Evolutionary conservation across 192 early-diverging fungal species (phyloP), one percentile per base, ranked within the genome.

Genomic region (Haplosporangium gracile): DNA sequence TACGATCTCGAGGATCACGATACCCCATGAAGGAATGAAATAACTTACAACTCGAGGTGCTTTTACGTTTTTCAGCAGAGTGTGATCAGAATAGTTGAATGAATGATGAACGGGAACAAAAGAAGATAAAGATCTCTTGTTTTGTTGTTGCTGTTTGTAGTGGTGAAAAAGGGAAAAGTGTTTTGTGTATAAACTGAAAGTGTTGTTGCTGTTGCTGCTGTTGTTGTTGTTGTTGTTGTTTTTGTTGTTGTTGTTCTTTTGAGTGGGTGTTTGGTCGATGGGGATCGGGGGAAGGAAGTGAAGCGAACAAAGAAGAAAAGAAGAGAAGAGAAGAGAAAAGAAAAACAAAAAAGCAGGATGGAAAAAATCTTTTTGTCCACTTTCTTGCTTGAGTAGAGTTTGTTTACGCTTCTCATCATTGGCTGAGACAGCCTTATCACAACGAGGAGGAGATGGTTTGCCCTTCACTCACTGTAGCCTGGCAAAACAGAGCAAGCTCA

Each of bases 11-110:
- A 69, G 60, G 60, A 32, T 32, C 29, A 73, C 22, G 32, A 32
- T 8, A 26, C 10, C n/a, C 39, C 32, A 49, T n/a, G 16, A 18
- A 16, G 8, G 8, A 43, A 16, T 18, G 38, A 11, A 20, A 26
- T 13, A 34, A 72, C 79, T 81, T 81, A 81, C 79, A 75, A 53
- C 72, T 69, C 22, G 47, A 45, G 36, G 60, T 81, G 79, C 79
- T 70, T 81, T 68, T 81, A 47, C 47, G 40, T 74, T 81, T 81
- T 80, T 72, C 68, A 70, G 39, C 34, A 16, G 45, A 10, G n/a
- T 60, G 24, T 75, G n/a, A 32, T 49, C 16, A 42, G 72, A 73
- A 75, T 20, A 55, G 53, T 16, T 75, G 74, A 49, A 32, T 1
- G 13, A 70, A 45, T 47, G 74, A 29, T 16, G 39, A 24, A 22